Evolutionary conservation across 2,329 filamentous ascomycete species (phyloP), one percentile per base, ranked within the genome.

Genomic region (Colletotrichum tabaci): DNA sequence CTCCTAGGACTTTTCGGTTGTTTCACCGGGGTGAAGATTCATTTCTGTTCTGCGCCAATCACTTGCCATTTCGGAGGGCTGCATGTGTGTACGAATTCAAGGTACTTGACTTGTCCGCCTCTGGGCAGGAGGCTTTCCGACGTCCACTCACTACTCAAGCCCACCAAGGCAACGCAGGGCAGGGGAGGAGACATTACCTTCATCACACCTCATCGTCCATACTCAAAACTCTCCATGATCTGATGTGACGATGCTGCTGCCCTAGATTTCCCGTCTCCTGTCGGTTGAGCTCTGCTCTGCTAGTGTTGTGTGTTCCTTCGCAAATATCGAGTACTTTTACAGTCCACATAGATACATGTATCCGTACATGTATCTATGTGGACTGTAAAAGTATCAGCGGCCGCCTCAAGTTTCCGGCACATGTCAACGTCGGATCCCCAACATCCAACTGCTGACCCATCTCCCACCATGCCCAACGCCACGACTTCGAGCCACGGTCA

Each of bases 11-110:
- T 63, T 71, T 71, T 68, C 35, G 46, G 21, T 10, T 60, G 69
- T 71, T 71, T 68, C 69, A 71, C 69, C 53, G 40, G 21, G 58
- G 52, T 69, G 58, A 71, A 71, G 69, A 68, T 57, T 68, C 65
- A 64, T 55, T 30, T 55, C 49, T 52, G 49, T 23, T 68, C 52
- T 49, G 56, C 68, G 58, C 68, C 68, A 71, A 71, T 58, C 64
- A 71, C 46, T 53, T 15, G 16, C 7, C 60, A 12, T 23, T 50
- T 49, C 46, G 57, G 18, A 40, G 13, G 44, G 4, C n/a, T 42
- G 16, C 53, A 30, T 35, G 16, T 9, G 35, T 30, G 55, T 23
- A 23, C 23, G 26, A 23, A 4, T 3, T 15, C 57, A 16, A 16
- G 12, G 40, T 10, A 30, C 35, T 40, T 23, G 5, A 30, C 35